Evolutionary conservation across 2,329 filamentous ascomycete species (phyloP), one percentile per base, ranked within the genome.

Genomic region (Phaeosphaeria sp.): DNA sequence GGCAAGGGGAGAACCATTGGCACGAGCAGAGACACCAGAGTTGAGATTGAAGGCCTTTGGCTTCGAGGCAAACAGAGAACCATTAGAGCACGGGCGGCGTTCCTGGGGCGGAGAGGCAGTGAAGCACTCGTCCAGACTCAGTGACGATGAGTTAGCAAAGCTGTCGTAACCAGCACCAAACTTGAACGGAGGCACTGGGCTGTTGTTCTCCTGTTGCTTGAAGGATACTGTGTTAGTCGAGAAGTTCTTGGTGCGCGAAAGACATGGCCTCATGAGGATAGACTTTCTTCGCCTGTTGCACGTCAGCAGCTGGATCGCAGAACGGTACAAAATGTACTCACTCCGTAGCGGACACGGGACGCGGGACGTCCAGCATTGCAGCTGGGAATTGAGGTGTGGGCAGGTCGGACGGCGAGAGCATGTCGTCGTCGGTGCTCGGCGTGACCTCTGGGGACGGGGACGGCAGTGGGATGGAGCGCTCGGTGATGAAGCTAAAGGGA

Each of bases 91-190:
- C 53, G 85, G 81, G 24, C 87, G 83, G 56, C 86, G 83, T 67
- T 93, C 89, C 63, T 89, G 89, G 15, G 89, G 88, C 2, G 93
- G 91, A 13, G 92, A 95, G 65, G 90, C 87, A 53, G 89, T 84
- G 74, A 96, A 96, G 81, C 90, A 92, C 74, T 96, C 91, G 66
- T 89, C 87, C 46, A 95, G 78, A 17, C 90, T 91, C 64, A 92
- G 84, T 18, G 85, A 83, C 1, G 88, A 86, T 43, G 86, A 83
- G 48, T 81, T 77, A 11, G 82, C 67, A 43, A 84, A 80, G 65
- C 82, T 83, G 56, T 81, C 82, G 60, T 77, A 79, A 58, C 80
- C 82, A 68, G 80, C 83, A 65, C 89, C 90, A 72, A 97, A 96
- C 66, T 87, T 87, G 79, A 97, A 95, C 1, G 89, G 80, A 15